Percentiles rank a stretch among this genome's conserved stretches.
phyloP scores from a whole-genome alignment of 2,329 filamentous ascomycete genomes.

The Cercospora brassicicola region DNA sequence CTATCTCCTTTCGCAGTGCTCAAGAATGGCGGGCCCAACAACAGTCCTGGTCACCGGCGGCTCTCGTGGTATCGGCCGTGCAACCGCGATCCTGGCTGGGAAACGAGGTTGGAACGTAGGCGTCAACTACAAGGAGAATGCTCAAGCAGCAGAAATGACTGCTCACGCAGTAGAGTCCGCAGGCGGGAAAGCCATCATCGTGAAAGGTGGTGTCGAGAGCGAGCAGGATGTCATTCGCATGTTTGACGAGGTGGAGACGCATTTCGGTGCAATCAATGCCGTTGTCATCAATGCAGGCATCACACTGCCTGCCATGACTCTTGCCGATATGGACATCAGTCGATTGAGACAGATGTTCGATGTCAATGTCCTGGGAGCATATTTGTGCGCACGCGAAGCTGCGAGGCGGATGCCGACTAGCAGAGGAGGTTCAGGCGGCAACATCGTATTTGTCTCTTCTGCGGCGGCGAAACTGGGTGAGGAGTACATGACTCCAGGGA shows the following conservation, averaged over 20 bases:
- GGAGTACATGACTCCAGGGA: neutral
- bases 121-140: slow-evolving; percentile 31
- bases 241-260: slow-evolving; percentile 29
- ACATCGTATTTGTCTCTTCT: slow-evolving; percentile 34
- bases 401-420: slow-evolving; percentile 26
- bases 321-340: slow-evolving; percentile 31
- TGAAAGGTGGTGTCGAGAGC: slow-evolving; percentile 29
- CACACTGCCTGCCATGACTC: slow-evolving; percentile 25
- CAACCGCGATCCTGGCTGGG: slow-evolving; percentile 30
- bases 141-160: slow-evolving; percentile 23
- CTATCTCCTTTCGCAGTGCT: neutral
- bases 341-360: slow-evolving; percentile 30
- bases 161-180: slow-evolving; percentile 26
- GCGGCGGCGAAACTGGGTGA: slow-evolving; percentile 32
- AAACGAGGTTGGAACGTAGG: slow-evolving; percentile 32
- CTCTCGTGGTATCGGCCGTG: slow-evolving; percentile 31
- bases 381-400: slow-evolving; percentile 35
- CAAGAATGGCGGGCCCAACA: neutral
- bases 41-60: slow-evolving; percentile 31
- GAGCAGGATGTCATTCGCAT: slow-evolving; percentile 29
- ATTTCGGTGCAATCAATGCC: slow-evolving; percentile 28
- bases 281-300: slow-evolving; percentile 36
- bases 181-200: slow-evolving; percentile 24
- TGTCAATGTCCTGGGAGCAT: slow-evolving; percentile 33
- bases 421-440: slow-evolving; percentile 17